Percentiles rank a stretch among this genome's conserved stretches.
Conservation (phyloP, 164 flowering plant genomes). For the Vitis cinerea region DNA sequence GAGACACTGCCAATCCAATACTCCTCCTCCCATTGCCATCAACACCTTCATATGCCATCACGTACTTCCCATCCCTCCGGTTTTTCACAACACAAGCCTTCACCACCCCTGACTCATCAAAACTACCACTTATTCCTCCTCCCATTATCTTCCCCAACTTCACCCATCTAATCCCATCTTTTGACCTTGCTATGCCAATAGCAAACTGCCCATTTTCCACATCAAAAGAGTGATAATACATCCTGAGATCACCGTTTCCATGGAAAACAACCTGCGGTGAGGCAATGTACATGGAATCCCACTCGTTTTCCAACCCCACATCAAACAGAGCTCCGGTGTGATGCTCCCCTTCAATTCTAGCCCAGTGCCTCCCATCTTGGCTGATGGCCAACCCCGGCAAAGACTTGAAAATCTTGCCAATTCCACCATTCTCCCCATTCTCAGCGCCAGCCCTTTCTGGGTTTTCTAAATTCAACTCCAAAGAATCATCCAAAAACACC, state of each 20-base stretch:
- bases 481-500: conserved; percentile 16
- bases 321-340: conserved; percentile 82
- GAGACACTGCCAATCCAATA: conserved; percentile 71
- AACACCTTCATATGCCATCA: conserved; percentile 88
- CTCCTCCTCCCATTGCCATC: conserved; percentile 54
- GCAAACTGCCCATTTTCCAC: conserved; percentile 36
- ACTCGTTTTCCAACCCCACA: conserved; percentile 49
- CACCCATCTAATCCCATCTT: conserved; percentile 88
- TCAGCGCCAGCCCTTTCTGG: conserved; percentile 27
- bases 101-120: conserved; percentile 61
- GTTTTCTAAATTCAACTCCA: conserved; percentile 20
- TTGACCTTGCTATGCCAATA: conserved; percentile 75
- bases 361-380: conserved; percentile 89
- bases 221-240: conserved; percentile 87
- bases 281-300: conserved; percentile 73
- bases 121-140: conserved; percentile 47
- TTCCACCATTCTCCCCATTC: neutral
- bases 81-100: conserved; percentile 55
- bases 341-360: conserved; percentile 89
- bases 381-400: conserved; percentile 82
- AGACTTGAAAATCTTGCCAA: conserved; percentile 32
- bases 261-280: conserved; percentile 67
- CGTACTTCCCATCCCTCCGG: conserved; percentile 52
- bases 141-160: conserved; percentile 76
- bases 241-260: conserved; percentile 62